Conservation (phyloP, 768 basidiomycete species). For the Kwoniella pini region DNA sequence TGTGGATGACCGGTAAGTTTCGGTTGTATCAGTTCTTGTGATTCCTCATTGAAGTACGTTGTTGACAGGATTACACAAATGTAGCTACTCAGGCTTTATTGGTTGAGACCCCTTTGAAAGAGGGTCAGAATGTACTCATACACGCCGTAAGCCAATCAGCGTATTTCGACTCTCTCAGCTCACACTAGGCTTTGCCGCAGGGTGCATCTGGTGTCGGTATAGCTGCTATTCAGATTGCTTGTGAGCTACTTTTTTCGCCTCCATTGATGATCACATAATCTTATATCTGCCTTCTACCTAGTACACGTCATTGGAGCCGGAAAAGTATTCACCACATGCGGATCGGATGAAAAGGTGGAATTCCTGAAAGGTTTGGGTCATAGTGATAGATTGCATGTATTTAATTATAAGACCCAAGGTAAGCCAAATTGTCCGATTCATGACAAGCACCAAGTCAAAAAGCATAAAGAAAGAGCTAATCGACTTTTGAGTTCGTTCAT, state of each 20-base stretch:
- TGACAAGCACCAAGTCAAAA: too few relatives aligned
- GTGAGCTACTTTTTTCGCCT: conserved; percentile 45
- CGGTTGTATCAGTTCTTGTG: too few relatives aligned
- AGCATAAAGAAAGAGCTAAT: too few relatives aligned
- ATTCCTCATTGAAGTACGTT: too few relatives aligned
- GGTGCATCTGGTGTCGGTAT: conserved; percentile 85
- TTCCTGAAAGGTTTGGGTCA: conserved; percentile 59
- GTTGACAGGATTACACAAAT: too few relatives aligned
- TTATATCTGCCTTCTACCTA: conserved; percentile 3
- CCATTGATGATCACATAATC: background rate
- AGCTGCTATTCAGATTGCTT: conserved; percentile 83
- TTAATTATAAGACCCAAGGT: conserved; percentile 73
- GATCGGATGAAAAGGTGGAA: conserved; percentile 76
- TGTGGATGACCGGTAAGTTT: conserved; percentile 80
- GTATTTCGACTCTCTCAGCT: background rate
- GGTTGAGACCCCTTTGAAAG: conserved; percentile 67
- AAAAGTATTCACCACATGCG: conserved; percentile 80
- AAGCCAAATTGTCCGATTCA: too few relatives aligned
- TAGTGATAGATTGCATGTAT: conserved; percentile 58
- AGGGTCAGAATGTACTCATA: conserved; percentile 74
- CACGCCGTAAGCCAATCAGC: conserved; percentile 66
- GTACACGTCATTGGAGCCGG: conserved; percentile 43
- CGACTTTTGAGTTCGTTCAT: background rate
- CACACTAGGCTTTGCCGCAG: conserved; percentile 15
- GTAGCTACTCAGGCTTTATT: conserved; percentile 70